Evolutionary conservation across 306 rosid species (phyloP), one percentile per base, ranked within the genome.

Genomic region (Cucumis hystrix): DNA sequence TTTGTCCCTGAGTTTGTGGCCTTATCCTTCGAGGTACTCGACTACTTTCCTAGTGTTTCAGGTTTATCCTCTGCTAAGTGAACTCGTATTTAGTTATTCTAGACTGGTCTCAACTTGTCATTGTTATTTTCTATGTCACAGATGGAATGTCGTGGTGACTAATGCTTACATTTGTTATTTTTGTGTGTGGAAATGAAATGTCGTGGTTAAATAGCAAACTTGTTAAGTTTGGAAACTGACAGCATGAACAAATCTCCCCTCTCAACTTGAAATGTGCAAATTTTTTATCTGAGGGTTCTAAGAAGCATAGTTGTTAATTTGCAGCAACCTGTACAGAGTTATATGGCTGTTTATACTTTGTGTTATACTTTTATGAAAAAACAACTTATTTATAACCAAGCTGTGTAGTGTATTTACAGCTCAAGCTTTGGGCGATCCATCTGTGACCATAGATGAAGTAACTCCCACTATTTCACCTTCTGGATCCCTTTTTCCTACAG

Each of bases 21-120:
- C 80, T 74, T 79, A 82, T 78, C 86, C 97, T 88, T 92, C 99
- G 84, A 95, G 99, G 99, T 92, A 90, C 87, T 90, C 84, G 63
- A 83, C 92, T 90, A 91, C 88, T 90, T 86, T 58, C 80, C 92
- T 89, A 86, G 88, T 62, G 77, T 87, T 88, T 91, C 87, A 63
- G 83, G 85, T 85, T 86, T 69, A 43, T 73, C 16, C 75, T 55
- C 17, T 8, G 12, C 57, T 54, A 15, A 23, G 16, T 43, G 69
- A 20, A 7, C 20, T 49, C 45, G 30, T 15, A 30, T 74, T 62
- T 49, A 6, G 61, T 25, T 51, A 5, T 4, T 51, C 43, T 8
- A 16, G 5, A 71, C 37, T 16, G 43, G 45, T 8, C 59, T 49
- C 41, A 39, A 16, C 23, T 3, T 72, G 25, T 49, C 14, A 25